These are phyloP conservation scores for Fusarium clavum DNA, from an alignment of 2,329 filamentous ascomycete genomes.

Conservation along the genomic window DNA sequence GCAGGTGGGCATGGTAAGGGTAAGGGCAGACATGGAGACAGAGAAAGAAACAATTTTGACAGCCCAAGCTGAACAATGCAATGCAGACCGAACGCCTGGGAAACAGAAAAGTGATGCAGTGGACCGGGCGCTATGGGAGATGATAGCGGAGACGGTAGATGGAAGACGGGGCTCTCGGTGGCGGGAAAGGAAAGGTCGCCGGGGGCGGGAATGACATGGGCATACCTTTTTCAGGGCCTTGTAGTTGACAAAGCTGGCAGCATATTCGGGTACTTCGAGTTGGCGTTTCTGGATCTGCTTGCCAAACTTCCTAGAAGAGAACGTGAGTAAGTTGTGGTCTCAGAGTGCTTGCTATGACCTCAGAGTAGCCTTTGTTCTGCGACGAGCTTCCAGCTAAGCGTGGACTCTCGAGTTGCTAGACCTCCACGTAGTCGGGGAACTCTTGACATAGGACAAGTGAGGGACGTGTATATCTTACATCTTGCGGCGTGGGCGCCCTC, in stretches of 20 bases:
- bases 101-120: slow-evolving; percentile 26
- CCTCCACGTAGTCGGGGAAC: slow-evolving; percentile 6
- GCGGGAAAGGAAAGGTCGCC: slow-evolving; percentile 37
- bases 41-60: slow-evolving; percentile 11
- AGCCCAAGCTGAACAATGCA: slow-evolving; percentile 13
- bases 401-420: slow-evolving; percentile 12
- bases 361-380: slow-evolving; percentile 2
- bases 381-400: slow-evolving; percentile 5
- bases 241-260: slow-evolving; percentile 98
- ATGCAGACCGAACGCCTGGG: slow-evolving; percentile 12
- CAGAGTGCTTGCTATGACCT: not conserved
- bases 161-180: slow-evolving; percentile 32
- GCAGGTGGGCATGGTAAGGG: slow-evolving; percentile 10
- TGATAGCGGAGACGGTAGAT: slow-evolving; percentile 40
- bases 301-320: slow-evolving; percentile 88
- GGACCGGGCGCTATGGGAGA: slow-evolving; percentile 38
- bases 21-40: slow-evolving; percentile 12
- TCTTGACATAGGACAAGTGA: slow-evolving; percentile 10
- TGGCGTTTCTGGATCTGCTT: slow-evolving; percentile 99
- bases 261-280: slow-evolving; percentile 99
- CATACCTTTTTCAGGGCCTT: slow-evolving; percentile 97
- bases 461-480: slow-evolving; percentile 50
- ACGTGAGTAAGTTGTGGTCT: slow-evolving; percentile 26
- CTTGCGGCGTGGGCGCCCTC: slow-evolving; percentile 46
- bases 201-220: slow-evolving; percentile 32